Conservation (phyloP, 2,329 filamentous ascomycete genomes). For the Lasiodiplodia theobromae region DNA sequence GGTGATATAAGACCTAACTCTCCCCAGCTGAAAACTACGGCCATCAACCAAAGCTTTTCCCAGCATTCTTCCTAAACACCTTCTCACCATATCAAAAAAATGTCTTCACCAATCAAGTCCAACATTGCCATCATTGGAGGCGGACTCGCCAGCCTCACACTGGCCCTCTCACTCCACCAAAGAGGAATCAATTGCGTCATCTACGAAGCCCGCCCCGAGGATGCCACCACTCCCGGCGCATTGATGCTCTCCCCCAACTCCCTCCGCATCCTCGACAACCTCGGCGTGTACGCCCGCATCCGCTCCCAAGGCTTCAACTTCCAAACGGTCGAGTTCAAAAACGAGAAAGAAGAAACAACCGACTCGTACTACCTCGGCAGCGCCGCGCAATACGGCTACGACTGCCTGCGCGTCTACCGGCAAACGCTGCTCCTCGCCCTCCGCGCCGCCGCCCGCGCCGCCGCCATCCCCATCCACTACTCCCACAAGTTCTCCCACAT, state of each 20-base stretch:
- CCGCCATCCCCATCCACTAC: conserved; percentile 54
- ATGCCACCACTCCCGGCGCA: conserved; percentile 50
- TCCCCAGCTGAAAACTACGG: not conserved
- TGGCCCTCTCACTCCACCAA: conserved; percentile 63
- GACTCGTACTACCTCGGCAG: conserved; percentile 58
- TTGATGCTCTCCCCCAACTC: conserved; percentile 67
- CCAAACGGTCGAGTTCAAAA: conserved; percentile 56
- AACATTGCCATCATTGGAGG: conserved; percentile 57
- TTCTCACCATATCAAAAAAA: not conserved
- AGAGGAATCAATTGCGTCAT: conserved; percentile 56
- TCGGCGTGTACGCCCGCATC: conserved; percentile 58
- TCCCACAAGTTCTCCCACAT: conserved; percentile 57
- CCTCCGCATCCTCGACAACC: conserved; percentile 58
- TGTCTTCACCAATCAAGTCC: conserved; percentile 25
- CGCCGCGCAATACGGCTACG: conserved; percentile 58
- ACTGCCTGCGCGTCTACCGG: conserved; percentile 62
- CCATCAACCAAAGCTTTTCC: not conserved
- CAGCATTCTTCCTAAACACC: not conserved
- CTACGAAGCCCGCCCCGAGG: conserved; percentile 36
- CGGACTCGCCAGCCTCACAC: conserved; percentile 58
- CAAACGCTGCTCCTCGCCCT: conserved; percentile 59
- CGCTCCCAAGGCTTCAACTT: conserved; percentile 57
- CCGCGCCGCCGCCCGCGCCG: conserved; percentile 47
- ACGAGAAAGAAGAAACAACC: conserved; percentile 45
- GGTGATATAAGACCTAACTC: not conserved